Evolutionary conservation across 768 basidiomycete genomes (phyloP).

Genomic region (Mycena capillaripes): DNA sequence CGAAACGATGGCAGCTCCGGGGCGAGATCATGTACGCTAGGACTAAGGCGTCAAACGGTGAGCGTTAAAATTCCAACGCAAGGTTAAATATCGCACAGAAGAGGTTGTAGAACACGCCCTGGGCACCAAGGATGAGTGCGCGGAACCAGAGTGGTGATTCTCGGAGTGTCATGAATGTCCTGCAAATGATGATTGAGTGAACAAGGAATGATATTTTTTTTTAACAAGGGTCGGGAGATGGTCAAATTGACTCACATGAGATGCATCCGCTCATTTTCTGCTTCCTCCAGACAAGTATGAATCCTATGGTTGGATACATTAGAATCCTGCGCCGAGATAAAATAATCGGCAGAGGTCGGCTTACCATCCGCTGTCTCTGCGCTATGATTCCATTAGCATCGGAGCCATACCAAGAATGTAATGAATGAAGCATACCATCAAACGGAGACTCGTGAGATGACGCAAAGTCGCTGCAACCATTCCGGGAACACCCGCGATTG

Average conservation of each 20-base stretch:
- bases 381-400: constrained; percentile 46
- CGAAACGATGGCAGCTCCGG: constrained; percentile 88
- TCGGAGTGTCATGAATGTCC: constrained; percentile 96
- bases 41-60: constrained; percentile 63
- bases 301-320: constrained; percentile 75
- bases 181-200: constrained; percentile 41
- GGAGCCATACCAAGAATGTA: not conserved
- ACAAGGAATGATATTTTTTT: too few species aligned
- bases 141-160: constrained; percentile 88
- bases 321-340: not conserved
- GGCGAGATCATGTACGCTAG: constrained; percentile 84
- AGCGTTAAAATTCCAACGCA: constrained; percentile 17
- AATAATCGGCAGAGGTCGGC: constrained; percentile 32
- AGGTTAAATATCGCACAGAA: constrained; percentile 71
- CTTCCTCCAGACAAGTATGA: constrained; percentile 92
- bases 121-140: constrained; percentile 86
- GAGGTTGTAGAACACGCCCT: constrained; percentile 91
- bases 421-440: constrained; percentile 73
- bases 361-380: constrained; percentile 67
- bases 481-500: constrained; percentile 94
- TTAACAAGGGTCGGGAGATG: constrained; percentile 20
- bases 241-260: constrained; percentile 72
- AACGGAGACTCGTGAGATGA: constrained; percentile 88
- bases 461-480: constrained; percentile 94
- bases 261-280: constrained; percentile 98